These are phyloP conservation scores for Ochetophila trinervis DNA, from an alignment of 306 rosid species.

Conservation along the genomic window DNA sequence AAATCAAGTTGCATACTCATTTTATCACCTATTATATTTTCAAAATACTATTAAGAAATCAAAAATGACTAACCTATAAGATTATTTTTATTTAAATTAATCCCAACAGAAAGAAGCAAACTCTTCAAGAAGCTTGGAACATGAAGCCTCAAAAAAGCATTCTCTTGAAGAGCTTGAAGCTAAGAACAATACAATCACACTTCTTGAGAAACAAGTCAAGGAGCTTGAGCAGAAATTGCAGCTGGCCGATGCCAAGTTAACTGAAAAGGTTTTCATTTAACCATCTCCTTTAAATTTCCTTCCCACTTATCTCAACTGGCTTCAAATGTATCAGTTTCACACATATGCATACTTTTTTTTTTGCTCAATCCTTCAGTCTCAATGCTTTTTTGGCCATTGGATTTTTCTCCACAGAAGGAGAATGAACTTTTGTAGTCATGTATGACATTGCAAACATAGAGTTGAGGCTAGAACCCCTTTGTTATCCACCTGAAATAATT, in stretches of 20 bases:
- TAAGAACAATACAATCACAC: constrained; percentile 53
- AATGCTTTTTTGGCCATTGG: too few species aligned
- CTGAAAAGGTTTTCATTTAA: constrained; percentile 47
- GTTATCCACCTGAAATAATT: too few species aligned
- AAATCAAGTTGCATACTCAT: not conserved
- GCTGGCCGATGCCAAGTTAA: constrained; percentile 39
- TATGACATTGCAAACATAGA: too few species aligned
- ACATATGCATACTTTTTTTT: too few species aligned
- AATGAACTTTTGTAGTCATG: too few species aligned
- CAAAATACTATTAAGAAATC: not conserved
- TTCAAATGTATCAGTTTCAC: not conserved
- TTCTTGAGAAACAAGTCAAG: constrained; percentile 59
- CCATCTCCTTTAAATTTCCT: not conserved
- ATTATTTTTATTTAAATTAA: constrained; percentile 17
- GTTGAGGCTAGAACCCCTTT: too few species aligned
- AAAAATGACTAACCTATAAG: constrained; percentile 1
- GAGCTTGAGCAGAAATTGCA: constrained; percentile 73
- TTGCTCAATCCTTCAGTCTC: too few species aligned
- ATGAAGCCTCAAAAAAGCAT: constrained; percentile 50
- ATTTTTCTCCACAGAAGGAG: too few species aligned
- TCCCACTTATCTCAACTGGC: not conserved
- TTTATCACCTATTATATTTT: not conserved
- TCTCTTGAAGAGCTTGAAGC: constrained; percentile 70
- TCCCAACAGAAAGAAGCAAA: constrained; percentile 58
- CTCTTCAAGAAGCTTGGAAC: constrained; percentile 52